phyloP scores from a whole-genome alignment of 2,329 filamentous ascomycete genomes.

The Beauveria pseudobassiana region DNA sequence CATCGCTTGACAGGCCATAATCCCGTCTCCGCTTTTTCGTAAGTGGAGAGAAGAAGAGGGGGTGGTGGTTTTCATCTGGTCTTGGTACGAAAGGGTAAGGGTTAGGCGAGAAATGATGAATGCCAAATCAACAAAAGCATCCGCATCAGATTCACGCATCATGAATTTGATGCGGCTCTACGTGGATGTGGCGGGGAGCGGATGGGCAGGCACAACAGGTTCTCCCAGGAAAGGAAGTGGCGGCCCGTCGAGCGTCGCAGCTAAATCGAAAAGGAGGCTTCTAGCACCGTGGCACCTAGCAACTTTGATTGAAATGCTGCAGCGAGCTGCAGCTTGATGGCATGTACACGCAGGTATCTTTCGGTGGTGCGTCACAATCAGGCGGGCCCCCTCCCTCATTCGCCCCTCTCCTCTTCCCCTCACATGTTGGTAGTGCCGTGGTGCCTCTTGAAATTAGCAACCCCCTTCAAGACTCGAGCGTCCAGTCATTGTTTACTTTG shows the following conservation, averaged over 20 bases:
- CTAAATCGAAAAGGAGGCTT: not conserved
- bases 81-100: not conserved
- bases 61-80: not conserved
- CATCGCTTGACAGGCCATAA: not conserved
- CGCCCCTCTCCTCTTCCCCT: too few relatives aligned
- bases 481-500: too few relatives aligned
- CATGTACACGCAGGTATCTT: constrained; percentile 2
- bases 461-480: too few relatives aligned
- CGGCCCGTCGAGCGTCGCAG: not conserved
- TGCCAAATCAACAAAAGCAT: not conserved
- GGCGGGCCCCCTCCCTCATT: too few relatives aligned
- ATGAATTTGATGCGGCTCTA: not conserved
- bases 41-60: not conserved
- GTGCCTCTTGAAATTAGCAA: too few relatives aligned
- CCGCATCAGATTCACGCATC: not conserved
- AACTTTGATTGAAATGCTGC: not conserved
- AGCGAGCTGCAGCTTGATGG: not conserved
- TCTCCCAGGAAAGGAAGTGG: not conserved
- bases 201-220: not conserved
- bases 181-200: not conserved
- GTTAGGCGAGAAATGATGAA: not conserved
- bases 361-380: not conserved
- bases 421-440: too few relatives aligned
- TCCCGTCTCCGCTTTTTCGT: not conserved
- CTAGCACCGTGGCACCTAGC: not conserved